Conservation (phyloP, 1,139 yeast genomes). For the Geotrichum histeridarum region DNA sequence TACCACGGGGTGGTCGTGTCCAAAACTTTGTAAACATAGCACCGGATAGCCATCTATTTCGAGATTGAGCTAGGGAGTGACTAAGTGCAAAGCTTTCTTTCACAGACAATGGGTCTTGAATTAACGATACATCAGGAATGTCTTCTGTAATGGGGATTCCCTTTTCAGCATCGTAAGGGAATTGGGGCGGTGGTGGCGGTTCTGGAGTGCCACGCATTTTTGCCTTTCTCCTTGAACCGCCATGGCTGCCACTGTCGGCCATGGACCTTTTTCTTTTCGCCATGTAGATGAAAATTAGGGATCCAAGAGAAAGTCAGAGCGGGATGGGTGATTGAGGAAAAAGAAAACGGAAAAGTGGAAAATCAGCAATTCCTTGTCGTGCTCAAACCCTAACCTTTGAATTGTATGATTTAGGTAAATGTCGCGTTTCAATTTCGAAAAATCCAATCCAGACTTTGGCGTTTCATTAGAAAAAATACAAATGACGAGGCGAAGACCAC, state of each 20-base stretch:
- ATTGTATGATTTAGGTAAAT: too few relatives aligned
- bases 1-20: constrained; percentile 55
- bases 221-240: constrained; percentile 11
- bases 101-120: constrained; percentile 62
- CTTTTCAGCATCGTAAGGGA: constrained; percentile 65
- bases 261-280: constrained; percentile 19
- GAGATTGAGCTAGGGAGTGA: constrained; percentile 67
- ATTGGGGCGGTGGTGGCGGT: constrained; percentile 35
- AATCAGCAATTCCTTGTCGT: too few relatives aligned
- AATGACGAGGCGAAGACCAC: too few relatives aligned
- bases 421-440: too few relatives aligned
- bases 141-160: constrained; percentile 67
- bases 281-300: constrained; percentile 4
- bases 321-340: neutral
- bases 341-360: neutral
- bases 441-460: too few relatives aligned
- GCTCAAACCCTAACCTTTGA: too few relatives aligned
- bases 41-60: constrained; percentile 66
- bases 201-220: constrained; percentile 10
- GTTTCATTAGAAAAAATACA: too few relatives aligned
- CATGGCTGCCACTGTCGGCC: constrained; percentile 9
- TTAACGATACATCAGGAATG: constrained; percentile 54
- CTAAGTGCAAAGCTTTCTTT: constrained; percentile 45
- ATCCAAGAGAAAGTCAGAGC: neutral
- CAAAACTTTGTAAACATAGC: constrained; percentile 77